Evolutionary conservation across 805 yeast genomes (phyloP).

Genomic region (Zygosaccharomyces bailii): DNA sequence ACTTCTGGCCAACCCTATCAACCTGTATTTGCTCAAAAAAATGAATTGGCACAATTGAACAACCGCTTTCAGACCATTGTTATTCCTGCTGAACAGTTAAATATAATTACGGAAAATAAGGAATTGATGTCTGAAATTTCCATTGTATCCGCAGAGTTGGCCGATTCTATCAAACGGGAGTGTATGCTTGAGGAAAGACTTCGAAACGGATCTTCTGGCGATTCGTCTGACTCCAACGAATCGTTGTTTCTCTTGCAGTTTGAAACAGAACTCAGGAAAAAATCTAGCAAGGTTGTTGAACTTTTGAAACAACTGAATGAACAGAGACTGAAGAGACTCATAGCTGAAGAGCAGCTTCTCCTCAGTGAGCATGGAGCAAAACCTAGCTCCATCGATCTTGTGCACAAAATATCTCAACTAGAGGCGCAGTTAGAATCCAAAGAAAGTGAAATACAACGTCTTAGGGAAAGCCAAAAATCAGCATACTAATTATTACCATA

Average conservation of each 20-base stretch:
- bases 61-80: slow-evolving; percentile 28
- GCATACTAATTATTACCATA: slow-evolving; percentile 34
- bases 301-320: slow-evolving; percentile 56
- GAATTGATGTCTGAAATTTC: slow-evolving; percentile 61
- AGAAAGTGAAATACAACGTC: slow-evolving; percentile 47
- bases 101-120: slow-evolving; percentile 56
- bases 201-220: slow-evolving; percentile 9
- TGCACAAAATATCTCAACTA: slow-evolving; percentile 53
- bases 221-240: slow-evolving; percentile 4
- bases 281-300: slow-evolving; percentile 45
- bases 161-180: slow-evolving; percentile 68
- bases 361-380: slow-evolving; percentile 49
- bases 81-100: slow-evolving; percentile 59
- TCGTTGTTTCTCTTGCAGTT: slow-evolving; percentile 23
- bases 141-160: slow-evolving; percentile 66
- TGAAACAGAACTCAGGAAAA: slow-evolving; percentile 37
- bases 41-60: slow-evolving; percentile 7
- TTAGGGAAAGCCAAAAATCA: slow-evolving; percentile 10
- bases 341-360: slow-evolving; percentile 68
- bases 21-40: slow-evolving; percentile 15
- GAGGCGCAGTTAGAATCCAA: slow-evolving; percentile 45
- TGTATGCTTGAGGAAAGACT: slow-evolving; percentile 52
- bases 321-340: slow-evolving; percentile 62
- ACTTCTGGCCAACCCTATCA: slow-evolving; percentile 17
- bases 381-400: slow-evolving; percentile 54